Base-by-base conservation (phyloP, 2,329 filamentous ascomycete genomes). In the Aspergillus clavatus region DNA sequence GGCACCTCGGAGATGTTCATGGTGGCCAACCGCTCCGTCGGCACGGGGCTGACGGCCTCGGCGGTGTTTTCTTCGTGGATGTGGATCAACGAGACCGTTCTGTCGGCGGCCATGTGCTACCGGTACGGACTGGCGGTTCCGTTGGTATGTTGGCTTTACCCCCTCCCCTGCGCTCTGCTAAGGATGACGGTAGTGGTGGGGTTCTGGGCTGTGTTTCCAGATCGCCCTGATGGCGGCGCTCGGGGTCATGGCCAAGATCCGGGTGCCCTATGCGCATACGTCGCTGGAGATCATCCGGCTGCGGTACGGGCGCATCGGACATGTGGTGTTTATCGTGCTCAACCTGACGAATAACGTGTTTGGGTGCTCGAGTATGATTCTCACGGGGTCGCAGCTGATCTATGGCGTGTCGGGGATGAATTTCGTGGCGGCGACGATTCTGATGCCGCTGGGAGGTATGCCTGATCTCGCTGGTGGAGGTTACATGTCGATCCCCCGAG, bases 291-390 rank as follows among this genome's bases (percentile, higher is more conserved):
- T 80, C 27, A 72, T 79, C 1, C 65, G 74, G 2, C 74, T 79
- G 21, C 68, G 75, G 40, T 77, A 78, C 40, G 74, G 74, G 5
- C 58, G 62, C 0, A 42, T 64, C 0, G 76, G 73, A 0, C 77
- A 79, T 51, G 60, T 75, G 12, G 73, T 79, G 0, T 79, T 71
- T 60, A 79, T 79, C 50, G 66, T 70, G 0, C 62, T 79, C 0
- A 77, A 74, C 42, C 56, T 79, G 7, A 66, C 79, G 24, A 79
- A 79, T 58, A 79, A 79, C 50, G 72, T 79, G 28, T 72, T 80
- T 28, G 74, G 72, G 0, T 70, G 73, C 22, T 72, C 75, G 3
- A 78, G 77, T 50, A 78, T 79, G 76, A 54, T 80, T 0, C 61
- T 79, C 0, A 71, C 70, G 2, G 70, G 69, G 3, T 66, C 68